phyloP scores from a whole-genome alignment of 495 filamentous ascomycete genomes.

The Neurospora sp. region DNA sequence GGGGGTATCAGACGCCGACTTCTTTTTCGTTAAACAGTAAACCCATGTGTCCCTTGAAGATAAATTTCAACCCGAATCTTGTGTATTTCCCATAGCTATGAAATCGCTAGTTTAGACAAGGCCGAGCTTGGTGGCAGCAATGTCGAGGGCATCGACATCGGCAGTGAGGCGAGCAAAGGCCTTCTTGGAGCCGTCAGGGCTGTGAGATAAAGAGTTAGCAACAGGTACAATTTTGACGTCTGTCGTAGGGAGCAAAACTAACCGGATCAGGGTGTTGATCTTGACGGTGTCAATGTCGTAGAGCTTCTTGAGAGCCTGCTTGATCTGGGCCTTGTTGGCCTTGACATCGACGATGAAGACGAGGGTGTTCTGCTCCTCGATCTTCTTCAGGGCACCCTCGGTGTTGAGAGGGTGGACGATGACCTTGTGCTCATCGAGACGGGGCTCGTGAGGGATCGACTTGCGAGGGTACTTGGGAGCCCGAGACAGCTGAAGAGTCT shows the following conservation, averaged over 20 bases:
- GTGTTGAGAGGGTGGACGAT: slow-evolving; percentile 84
- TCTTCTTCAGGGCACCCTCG: slow-evolving; percentile 99
- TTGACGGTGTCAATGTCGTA: slow-evolving; percentile 97
- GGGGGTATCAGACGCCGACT: background rate
- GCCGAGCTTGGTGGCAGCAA: slow-evolving; percentile 95
- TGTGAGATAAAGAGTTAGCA: slow-evolving; percentile 25
- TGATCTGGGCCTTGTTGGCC: slow-evolving; percentile 99
- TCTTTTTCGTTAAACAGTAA: background rate
- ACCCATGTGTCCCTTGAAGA: background rate
- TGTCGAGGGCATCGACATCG: slow-evolving; percentile 97
- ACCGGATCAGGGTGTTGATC: slow-evolving; percentile 99
- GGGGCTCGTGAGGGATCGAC: slow-evolving; percentile 78
- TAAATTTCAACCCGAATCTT: background rate
- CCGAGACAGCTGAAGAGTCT: slow-evolving; percentile 85
- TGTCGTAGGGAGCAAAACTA: slow-evolving; percentile 20
- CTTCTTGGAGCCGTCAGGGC: slow-evolving; percentile 97
- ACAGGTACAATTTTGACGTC: background rate
- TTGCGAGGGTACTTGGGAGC: slow-evolving; percentile 94
- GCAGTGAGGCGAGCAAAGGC: slow-evolving; percentile 89
- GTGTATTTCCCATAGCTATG: slow-evolving; percentile 1
- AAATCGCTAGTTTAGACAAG: slow-evolving; percentile 63
- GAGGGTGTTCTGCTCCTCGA: slow-evolving; percentile 99
- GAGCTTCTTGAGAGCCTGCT: slow-evolving; percentile 94
- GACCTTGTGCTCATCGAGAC: slow-evolving; percentile 87
- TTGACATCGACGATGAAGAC: slow-evolving; percentile 98